Conservation (phyloP, 352 stramenopile species). For the Phytophthora constricta region DNA sequence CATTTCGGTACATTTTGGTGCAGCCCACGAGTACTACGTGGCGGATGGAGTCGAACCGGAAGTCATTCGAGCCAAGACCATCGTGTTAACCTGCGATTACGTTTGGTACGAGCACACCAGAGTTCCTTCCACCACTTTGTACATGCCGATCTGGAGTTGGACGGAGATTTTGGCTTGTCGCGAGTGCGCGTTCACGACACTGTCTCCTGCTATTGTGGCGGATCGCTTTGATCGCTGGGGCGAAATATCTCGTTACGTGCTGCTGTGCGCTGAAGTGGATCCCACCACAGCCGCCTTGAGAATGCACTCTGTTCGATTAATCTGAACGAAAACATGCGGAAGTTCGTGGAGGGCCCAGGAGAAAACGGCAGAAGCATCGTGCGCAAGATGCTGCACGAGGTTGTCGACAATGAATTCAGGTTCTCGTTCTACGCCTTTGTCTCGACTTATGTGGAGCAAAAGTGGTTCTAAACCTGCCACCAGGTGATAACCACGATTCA, state of each 20-base stretch:
- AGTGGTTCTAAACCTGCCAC: background rate
- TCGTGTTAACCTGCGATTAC: background rate
- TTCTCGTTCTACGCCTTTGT: background rate
- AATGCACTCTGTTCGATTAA: too few relatives aligned
- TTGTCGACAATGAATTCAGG: background rate
- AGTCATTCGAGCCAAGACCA: constrained; percentile 23
- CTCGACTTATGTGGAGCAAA: background rate
- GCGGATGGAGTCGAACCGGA: background rate
- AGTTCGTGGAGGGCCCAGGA: background rate
- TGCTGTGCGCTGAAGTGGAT: background rate
- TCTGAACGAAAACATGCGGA: background rate
- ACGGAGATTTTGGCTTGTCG: background rate
- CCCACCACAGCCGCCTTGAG: too few relatives aligned
- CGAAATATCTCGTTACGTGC: background rate
- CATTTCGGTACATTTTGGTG: background rate
- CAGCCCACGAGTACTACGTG: background rate
- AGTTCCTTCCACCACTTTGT: background rate
- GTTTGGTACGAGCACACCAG: background rate
- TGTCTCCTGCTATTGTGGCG: background rate
- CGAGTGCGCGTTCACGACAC: background rate
- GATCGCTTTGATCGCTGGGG: background rate
- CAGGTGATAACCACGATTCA: background rate
- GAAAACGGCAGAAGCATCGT: background rate
- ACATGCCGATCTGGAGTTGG: background rate
- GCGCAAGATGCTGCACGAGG: background rate